Evolutionary conservation across 257 asterid genomes (phyloP), one percentile per base, ranked within the genome.

Genomic region (Gynochthodes officinalis): DNA sequence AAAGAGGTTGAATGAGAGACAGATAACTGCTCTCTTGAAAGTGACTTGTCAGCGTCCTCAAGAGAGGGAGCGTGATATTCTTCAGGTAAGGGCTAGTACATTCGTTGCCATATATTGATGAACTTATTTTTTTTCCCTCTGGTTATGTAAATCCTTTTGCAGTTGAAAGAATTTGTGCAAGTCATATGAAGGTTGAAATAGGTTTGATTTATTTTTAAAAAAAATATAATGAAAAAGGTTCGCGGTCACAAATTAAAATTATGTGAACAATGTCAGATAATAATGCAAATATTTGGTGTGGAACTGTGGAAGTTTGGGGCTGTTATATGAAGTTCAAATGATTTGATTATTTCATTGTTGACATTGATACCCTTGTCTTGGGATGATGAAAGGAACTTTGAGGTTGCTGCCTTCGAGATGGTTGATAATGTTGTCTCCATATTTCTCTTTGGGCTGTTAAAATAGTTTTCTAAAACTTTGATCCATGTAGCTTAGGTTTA

Each of bases 1-100:
- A 0, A 95, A 92, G 85, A 86, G 97, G 76, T 80, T 95, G 69
- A 95, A 95, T 78, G 99, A 95, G 83, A 86, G 83, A 30, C 99
- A 95, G 84, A 92, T 92, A 50, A 92, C 99, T 70, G 96, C 92
- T 1, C 87, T 95, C 27, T 90, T 95, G 52, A 92, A 84, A 70
- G 99, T 95, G 70, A 95, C 99, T 3, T 95, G 99, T 86, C 99
- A 92, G 84, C 96, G 98, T 15, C 98, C 99, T 3, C 84, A 80
- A 0, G 97, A 92, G 43, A 84, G 98, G 70, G 99, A 95, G 68
- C 25, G 15, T 0, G 96, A 90, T 79, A 92, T 95, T 61, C 91
- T 89, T 67, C 85, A 82, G 92, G 99, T 95, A 9, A 18, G 55
- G 49, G 32, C 32, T 33, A n/a, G n/a, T n/a, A n/a, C n/a, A 18